Conservation (phyloP, 306 rosid species). For the Cucumis hystrix region DNA sequence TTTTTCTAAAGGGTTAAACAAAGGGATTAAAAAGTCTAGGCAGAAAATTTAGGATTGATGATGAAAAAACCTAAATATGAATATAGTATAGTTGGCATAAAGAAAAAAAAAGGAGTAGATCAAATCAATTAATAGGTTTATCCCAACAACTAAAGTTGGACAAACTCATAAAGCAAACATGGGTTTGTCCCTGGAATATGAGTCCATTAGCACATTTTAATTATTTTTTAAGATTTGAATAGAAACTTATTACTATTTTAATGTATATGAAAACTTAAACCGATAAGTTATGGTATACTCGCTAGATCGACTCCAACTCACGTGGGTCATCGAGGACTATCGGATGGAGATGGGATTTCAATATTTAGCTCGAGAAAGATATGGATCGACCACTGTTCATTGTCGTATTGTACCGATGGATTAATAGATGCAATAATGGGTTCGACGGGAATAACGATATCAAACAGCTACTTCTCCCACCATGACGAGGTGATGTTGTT, state of each 20-base stretch:
- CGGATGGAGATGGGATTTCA: slow-evolving; percentile 67
- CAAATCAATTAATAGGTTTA: neutral
- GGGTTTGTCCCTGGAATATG: neutral
- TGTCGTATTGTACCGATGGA: slow-evolving; percentile 48
- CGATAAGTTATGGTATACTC: neutral
- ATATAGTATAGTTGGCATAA: neutral
- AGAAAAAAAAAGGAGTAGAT: no score
- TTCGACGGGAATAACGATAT: slow-evolving; percentile 38
- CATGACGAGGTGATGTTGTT: slow-evolving; percentile 57
- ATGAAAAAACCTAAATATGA: no score
- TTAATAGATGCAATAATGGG: slow-evolving; percentile 64
- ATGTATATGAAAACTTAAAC: neutral
- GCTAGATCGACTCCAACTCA: slow-evolving; percentile 28
- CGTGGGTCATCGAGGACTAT: slow-evolving; percentile 35
- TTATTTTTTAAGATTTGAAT: no score
- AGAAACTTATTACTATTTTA: no score
- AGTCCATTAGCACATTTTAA: no score
- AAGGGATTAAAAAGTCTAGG: no score
- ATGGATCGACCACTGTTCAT: slow-evolving; percentile 62
- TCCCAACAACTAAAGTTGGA: neutral
- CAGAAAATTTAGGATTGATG: no score
- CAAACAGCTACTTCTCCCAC: slow-evolving; percentile 48
- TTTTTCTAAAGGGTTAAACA: no score
- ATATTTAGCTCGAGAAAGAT: slow-evolving; percentile 31
- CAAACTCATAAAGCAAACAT: neutral